A percentile compares a stretch with the other conserved stretches of the same genome.
Conservation (phyloP, 2,329 filamentous ascomycete species). For the Alternaria postmessia region DNA sequence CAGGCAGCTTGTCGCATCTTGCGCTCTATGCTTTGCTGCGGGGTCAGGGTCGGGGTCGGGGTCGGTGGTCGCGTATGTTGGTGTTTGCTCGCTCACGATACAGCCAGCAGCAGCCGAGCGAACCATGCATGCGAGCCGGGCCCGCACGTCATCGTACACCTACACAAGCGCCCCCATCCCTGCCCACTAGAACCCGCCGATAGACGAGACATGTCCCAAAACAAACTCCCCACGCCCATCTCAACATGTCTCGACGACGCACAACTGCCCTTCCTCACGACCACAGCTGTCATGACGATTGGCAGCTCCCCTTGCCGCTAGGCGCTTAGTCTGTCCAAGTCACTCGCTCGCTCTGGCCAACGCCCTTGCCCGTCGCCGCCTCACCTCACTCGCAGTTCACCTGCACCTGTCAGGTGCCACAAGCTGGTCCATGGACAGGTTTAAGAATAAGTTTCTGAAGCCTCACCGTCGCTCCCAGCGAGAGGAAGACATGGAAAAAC, state of each 20-base stretch:
- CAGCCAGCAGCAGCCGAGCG: not conserved
- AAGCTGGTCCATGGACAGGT: conserved; percentile 43
- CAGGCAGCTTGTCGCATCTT: conserved; percentile 18
- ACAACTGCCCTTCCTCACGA: not conserved
- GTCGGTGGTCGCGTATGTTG: conserved; percentile 6
- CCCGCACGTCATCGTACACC: conserved; percentile 37
- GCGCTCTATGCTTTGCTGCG: too few relatives aligned
- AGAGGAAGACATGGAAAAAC: conserved; percentile 33
- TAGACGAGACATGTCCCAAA: conserved; percentile 20
- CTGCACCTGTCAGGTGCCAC: conserved; percentile 36
- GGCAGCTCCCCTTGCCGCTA: conserved; percentile 11
- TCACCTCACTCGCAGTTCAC: conserved; percentile 21
- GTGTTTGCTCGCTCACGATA: conserved; percentile 12
- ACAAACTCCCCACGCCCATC: conserved; percentile 1
- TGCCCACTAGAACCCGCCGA: conserved; percentile 23
- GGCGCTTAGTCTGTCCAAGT: conserved; percentile 6
- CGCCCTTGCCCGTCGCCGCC: conserved; percentile 12
- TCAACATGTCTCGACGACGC: conserved; percentile 4
- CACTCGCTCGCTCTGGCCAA: conserved; percentile 19
- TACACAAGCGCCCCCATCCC: conserved; percentile 24
- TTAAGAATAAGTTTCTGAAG: conserved; percentile 43
- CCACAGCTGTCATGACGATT: conserved; percentile 17
- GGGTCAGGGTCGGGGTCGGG: too few relatives aligned
- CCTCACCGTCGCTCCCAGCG: conserved; percentile 35
- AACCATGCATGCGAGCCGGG: conserved; percentile 16